Conservation (phyloP, 2,329 filamentous ascomycete genomes). For the Fusarium bulbicola region DNA sequence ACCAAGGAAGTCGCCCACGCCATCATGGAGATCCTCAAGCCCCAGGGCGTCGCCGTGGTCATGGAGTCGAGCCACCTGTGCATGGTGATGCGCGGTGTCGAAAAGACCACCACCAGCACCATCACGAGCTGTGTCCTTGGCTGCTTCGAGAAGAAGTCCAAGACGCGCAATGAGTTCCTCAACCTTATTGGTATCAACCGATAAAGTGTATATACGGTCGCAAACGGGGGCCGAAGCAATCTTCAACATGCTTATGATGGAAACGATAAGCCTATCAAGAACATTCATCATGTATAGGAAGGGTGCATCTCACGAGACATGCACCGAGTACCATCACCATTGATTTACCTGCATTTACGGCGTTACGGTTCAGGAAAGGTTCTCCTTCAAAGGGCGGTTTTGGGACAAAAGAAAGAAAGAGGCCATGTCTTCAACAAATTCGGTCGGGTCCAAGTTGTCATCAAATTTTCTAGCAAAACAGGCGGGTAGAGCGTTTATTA, state of each 20-base stretch:
- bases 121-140: constrained; percentile 98
- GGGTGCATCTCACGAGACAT: not conserved
- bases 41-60: constrained; percentile 94
- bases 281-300: constrained; percentile 31
- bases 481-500: constrained; percentile 28
- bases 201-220: not conserved
- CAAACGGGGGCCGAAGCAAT: constrained; percentile 2
- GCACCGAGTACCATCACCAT: constrained; percentile 21
- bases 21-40: constrained; percentile 90
- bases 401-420: constrained; percentile 28
- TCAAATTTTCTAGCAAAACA: constrained; percentile 24
- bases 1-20: constrained; percentile 97
- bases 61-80: constrained; percentile 97
- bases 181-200: constrained; percentile 75
- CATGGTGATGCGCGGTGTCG: constrained; percentile 99
- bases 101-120: constrained; percentile 87
- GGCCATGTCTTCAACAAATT: constrained; percentile 47
- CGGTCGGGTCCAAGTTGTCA: constrained; percentile 36
- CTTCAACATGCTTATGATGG: constrained; percentile 29
- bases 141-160: constrained; percentile 89
- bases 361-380: constrained; percentile 19
- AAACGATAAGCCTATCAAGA: constrained; percentile 20
- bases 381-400: constrained; percentile 22
- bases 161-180: constrained; percentile 95
- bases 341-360: constrained; percentile 25